Evolutionary conservation across 352 stramenopile species (phyloP).

Genomic region (Globisporangium viniferum): DNA sequence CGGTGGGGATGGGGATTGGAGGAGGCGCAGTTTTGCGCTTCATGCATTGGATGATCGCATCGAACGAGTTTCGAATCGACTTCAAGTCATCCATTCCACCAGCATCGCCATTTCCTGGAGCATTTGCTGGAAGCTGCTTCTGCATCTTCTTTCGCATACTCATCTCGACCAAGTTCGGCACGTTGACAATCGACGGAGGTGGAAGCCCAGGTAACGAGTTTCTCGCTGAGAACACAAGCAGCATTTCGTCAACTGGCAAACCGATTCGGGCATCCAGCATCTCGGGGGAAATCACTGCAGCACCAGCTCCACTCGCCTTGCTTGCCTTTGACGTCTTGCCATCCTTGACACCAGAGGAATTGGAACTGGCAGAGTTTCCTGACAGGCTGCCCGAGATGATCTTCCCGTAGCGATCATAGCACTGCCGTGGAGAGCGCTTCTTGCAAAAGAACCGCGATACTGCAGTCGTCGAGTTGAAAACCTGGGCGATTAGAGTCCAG

Average conservation of each 20-base stretch:
- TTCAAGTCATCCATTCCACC: slow-evolving; percentile 63
- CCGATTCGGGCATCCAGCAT: slow-evolving; percentile 63
- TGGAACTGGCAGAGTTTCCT: background rate
- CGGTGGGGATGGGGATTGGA: slow-evolving; percentile 58
- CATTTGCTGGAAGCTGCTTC: slow-evolving; percentile 22
- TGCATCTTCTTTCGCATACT: slow-evolving; percentile 45
- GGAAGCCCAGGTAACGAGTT: slow-evolving; percentile 63
- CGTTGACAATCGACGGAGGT: slow-evolving; percentile 53
- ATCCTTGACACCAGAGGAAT: slow-evolving; percentile 34
- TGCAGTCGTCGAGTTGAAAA: slow-evolving; percentile 70
- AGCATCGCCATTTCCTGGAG: slow-evolving; percentile 19
- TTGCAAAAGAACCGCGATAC: slow-evolving; percentile 74
- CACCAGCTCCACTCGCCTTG: slow-evolving; percentile 39
- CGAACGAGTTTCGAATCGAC: slow-evolving; percentile 77
- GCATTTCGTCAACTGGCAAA: slow-evolving; percentile 44
- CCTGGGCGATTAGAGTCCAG: slow-evolving; percentile 84
- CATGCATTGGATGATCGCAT: slow-evolving; percentile 85
- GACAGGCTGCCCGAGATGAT: slow-evolving; percentile 62
- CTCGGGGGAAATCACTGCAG: slow-evolving; percentile 37
- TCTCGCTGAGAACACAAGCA: slow-evolving; percentile 47
- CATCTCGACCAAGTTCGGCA: slow-evolving; percentile 50
- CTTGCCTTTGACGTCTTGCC: slow-evolving; percentile 23
- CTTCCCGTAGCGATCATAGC: slow-evolving; percentile 83
- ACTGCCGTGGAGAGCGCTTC: slow-evolving; percentile 78
- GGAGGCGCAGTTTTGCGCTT: slow-evolving; percentile 74